Base-by-base conservation (phyloP, 2,329 filamentous ascomycete species). In the Trichoderma simmonsii region DNA sequence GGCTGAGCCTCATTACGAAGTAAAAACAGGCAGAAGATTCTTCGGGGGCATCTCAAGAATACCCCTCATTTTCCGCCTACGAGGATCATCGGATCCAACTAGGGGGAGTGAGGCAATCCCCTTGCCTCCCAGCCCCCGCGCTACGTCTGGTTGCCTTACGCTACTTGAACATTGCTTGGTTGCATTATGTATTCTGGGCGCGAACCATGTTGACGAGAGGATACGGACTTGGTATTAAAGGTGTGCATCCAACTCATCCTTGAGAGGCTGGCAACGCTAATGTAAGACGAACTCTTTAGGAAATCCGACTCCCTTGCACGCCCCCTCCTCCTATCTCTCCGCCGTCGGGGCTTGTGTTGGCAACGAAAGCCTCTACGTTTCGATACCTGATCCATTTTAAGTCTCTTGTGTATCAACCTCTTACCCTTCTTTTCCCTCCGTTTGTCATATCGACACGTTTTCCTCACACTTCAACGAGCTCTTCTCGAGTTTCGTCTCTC, bases 41-140 rank as follows among this genome's bases (percentile, higher is more conserved):
- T 30, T 12, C n/a, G 26, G 36, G 54, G 34, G 36, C 34, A 28
- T 60, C 6, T 36, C 26, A 18, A 15, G 65, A 48, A 68, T 68
- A 68, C 65, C 65, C 65, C 65, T 68, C 65, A 68, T 43, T 60
- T 60, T 12, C 34, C 28, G 57, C 28, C 57, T 32, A 21, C 24
- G 26, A 68, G 54, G 54, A 68, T 56, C n/a, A 65, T 68, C 34
- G 54, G 34, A 60, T 39, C 54, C 54, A 59, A 12, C 51, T 34
- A 60, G 15, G 51, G 24, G 24, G 34, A 39, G 34, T 43, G 36
- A 59, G 34, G 54, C 54, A 30, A 60, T 43, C 65, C 28, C 51
- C 64, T 67, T 28, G 24, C 18, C 51, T 68, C 54, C 56, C 65
- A 68, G 65, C 65, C 65, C 39, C 65, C 65, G 15, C 65, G 54